phyloP scores from a whole-genome alignment of 73 alveolate species.

The Symbiodinium pilosum region DNA sequence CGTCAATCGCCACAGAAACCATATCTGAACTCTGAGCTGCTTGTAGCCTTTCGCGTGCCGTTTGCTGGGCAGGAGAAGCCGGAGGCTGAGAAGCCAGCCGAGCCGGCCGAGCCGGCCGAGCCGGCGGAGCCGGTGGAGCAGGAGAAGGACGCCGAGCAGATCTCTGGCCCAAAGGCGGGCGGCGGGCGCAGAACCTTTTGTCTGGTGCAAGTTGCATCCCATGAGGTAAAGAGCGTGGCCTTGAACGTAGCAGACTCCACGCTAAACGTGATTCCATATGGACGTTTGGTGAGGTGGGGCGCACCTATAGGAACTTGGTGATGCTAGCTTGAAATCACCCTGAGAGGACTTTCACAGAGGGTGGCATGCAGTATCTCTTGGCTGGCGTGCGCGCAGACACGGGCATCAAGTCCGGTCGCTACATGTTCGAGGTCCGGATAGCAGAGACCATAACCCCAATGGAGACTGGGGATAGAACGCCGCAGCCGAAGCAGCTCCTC shows the following conservation, averaged over 20 bases:
- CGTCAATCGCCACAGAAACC: too few species aligned
- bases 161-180: constrained; percentile 15
- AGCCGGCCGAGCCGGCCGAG: background rate
- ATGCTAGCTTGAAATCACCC: background rate
- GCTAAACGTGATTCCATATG: constrained; percentile 59
- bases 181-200: background rate
- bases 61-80: constrained; percentile 16
- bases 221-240: constrained; percentile 45
- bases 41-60: too few species aligned
- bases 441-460: constrained; percentile 11
- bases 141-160: constrained; percentile 17
- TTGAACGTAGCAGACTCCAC: constrained; percentile 56
- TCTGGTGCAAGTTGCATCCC: background rate
- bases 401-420: constrained; percentile 85
- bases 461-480: constrained; percentile 55
- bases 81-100: background rate
- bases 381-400: constrained; percentile 59
- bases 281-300: constrained; percentile 22
- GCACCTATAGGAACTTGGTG: background rate
- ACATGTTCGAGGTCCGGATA: constrained; percentile 75
- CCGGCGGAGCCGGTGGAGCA: constrained; percentile 41
- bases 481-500: constrained; percentile 45
- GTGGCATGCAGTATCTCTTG: constrained; percentile 69
- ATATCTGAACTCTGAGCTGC: too few species aligned
- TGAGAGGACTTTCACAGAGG: constrained; percentile 70